These are phyloP conservation scores for Onygenales sp. DNA, from an alignment of 2,329 filamentous ascomycete genomes.

Conservation along the genomic window DNA sequence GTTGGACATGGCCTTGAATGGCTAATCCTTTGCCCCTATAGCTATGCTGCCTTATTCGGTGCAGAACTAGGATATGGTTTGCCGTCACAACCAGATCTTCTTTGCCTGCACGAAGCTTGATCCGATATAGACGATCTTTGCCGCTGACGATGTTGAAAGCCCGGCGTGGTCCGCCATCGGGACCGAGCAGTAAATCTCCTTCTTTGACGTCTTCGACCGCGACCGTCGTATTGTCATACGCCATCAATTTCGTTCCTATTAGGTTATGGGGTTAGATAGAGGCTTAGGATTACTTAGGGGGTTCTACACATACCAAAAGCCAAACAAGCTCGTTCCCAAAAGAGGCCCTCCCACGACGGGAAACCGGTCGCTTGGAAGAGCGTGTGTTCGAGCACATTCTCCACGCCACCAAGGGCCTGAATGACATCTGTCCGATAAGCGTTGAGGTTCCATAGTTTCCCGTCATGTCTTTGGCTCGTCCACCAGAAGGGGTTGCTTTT, in stretches of 20 bases:
- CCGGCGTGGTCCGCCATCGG: constrained; percentile 38
- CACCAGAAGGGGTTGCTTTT: constrained; percentile 99
- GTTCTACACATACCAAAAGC: too few relatives aligned
- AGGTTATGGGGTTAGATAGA: too few relatives aligned
- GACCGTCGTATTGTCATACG: too few relatives aligned
- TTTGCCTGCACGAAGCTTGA: constrained; percentile 31
- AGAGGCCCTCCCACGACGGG: constrained; percentile 91
- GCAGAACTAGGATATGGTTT: constrained; percentile 41
- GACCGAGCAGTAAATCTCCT: constrained; percentile 41
- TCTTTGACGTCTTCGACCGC: constrained; percentile 42
- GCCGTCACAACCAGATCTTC: constrained; percentile 43
- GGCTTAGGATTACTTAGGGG: too few relatives aligned
- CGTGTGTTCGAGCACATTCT: constrained; percentile 95
- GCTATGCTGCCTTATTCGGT: too few relatives aligned
- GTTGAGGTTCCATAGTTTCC: constrained; percentile 95
- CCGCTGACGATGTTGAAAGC: constrained; percentile 44
- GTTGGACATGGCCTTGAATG: too few relatives aligned
- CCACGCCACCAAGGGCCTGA: constrained; percentile 88
- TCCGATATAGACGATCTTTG: constrained; percentile 40
- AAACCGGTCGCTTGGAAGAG: constrained; percentile 96
- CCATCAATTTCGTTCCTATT: too few relatives aligned
- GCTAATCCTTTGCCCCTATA: too few relatives aligned
- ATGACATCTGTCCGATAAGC: constrained; percentile 95
- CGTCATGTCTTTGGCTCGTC: constrained; percentile 95
- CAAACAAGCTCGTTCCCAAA: constrained; percentile 61